phyloP scores from a whole-genome alignment of 306 rosid species.

The Lathyrus sativus region DNA sequence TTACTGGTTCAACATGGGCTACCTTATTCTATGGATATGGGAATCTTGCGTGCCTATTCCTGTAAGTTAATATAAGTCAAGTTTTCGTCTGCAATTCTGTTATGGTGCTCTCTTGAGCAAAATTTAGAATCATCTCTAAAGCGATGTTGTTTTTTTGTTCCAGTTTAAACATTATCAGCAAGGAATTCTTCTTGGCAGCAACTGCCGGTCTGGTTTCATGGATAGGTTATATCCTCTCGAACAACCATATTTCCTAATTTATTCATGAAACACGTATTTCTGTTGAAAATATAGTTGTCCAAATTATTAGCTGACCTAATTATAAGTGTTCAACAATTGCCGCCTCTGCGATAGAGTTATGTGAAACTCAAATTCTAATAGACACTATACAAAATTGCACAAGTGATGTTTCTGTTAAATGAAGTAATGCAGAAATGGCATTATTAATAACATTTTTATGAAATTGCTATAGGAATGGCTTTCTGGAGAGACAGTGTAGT shows the following conservation, averaged over 20 bases:
- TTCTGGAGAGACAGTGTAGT: constrained; percentile 56
- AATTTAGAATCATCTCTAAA: constrained; percentile 30
- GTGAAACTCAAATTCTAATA: not conserved
- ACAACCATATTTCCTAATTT: constrained; percentile 15
- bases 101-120: constrained; percentile 24
- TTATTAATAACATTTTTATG: constrained; percentile 7
- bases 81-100: constrained; percentile 29
- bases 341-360: not conserved
- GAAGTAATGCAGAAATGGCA: not conserved
- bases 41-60: constrained; percentile 72
- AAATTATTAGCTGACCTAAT: constrained; percentile 15
- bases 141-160: constrained; percentile 31
- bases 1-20: constrained; percentile 84
- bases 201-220: constrained; percentile 63
- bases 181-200: constrained; percentile 77
- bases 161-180: constrained; percentile 70
- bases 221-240: constrained; percentile 59
- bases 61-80: constrained; percentile 49
- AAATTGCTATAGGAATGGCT: constrained; percentile 40
- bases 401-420: not conserved
- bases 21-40: constrained; percentile 87
- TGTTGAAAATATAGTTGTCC: constrained; percentile 3
- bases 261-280: constrained; percentile 9
- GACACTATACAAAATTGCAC: constrained; percentile 12
- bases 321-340: not conserved